Conservation (phyloP, 305 asterid genomes). For the Fraxinus platypoda region DNA sequence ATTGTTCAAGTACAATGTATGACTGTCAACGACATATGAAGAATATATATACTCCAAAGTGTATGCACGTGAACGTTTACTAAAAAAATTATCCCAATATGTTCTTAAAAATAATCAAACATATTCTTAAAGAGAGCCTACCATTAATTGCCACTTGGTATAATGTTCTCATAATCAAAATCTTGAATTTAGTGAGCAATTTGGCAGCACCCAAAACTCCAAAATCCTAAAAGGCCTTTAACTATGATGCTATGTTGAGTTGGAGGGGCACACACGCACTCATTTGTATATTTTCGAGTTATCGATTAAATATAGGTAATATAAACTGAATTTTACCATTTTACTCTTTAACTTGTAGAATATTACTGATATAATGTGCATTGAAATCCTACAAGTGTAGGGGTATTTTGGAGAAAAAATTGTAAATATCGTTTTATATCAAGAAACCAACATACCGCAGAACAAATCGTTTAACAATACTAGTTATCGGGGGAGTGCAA, state of each 20-base stretch:
- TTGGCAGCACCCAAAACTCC: conserved; percentile 15
- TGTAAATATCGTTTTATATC: background rate
- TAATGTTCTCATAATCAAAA: conserved; percentile 22
- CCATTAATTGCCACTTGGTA: conserved; percentile 12
- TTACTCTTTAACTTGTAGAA: conserved; percentile 9
- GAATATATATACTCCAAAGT: background rate
- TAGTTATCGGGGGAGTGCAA: conserved; percentile 1
- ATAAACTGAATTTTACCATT: conserved; percentile 14
- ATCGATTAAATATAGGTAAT: conserved; percentile 20
- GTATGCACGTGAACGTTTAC: background rate
- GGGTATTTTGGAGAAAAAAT: conserved; percentile 24
- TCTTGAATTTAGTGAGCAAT: conserved; percentile 9
- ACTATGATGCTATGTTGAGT: conserved; percentile 35
- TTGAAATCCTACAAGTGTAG: background rate
- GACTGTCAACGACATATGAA: background rate
- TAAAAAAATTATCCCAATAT: background rate
- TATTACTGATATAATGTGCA: background rate
- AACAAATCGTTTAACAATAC: conserved; percentile 19
- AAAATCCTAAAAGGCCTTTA: conserved; percentile 8
- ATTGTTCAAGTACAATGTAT: background rate
- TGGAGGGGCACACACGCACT: conserved; percentile 49
- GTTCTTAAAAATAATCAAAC: background rate
- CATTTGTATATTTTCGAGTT: conserved; percentile 21
- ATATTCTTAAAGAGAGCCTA: background rate
- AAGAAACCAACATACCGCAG: conserved; percentile 42